Base-by-base conservation (phyloP, 805 yeast species). In the Candida stauntonica region DNA sequence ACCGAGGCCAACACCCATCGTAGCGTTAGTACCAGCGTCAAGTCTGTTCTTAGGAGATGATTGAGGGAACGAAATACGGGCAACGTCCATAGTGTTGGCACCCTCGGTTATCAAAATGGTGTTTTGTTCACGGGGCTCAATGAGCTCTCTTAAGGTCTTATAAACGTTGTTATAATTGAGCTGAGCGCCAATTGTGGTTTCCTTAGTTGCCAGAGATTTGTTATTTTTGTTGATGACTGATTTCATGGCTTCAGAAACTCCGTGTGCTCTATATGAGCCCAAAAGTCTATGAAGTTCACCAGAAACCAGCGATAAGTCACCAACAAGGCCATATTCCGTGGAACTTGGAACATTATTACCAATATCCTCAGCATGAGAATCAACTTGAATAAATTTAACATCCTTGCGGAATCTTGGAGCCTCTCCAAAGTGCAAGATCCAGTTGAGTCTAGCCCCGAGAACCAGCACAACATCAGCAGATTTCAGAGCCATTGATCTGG, bases 81-180 rank as follows among this genome's bases (percentile, higher is more conserved):
- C 79, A 17, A 75, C 66, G 48, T 81, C 88, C 87, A 81, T 81
- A 0, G 87, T 79, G 51, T 80, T 79, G 1, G 88, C 87, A n/a
- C 88, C 88, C 55, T 81, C 88, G 4, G 79, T 68, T 1, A 81
- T 71, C 27, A 70, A 64, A 3, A 77, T 51, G 1, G 73, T 60
- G 11, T 63, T 48, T 7, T 55, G 43, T 32, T 59, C 58, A 24
- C 54, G 43, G 4, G 42, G 51, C 1, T 48, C 42, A 21, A 79
- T 57, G 2, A 61, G 46, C 0, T 68, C 68, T 17, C 77, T 58
- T 9, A 81, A 60, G 0, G 60, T 58, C 14, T 66, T 70, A 55
- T 79, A 77, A 0, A 74, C 81, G 15, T 72, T 67, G 47, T 76
- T 68, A 52, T 81, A 81, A 32, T 63, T 69, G 35, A 78, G 27